A percentile compares a stretch with the other conserved stretches of the same genome.
Conservation (phyloP, 1,139 yeast genomes). For the Yamadazyma diddensiae region DNA sequence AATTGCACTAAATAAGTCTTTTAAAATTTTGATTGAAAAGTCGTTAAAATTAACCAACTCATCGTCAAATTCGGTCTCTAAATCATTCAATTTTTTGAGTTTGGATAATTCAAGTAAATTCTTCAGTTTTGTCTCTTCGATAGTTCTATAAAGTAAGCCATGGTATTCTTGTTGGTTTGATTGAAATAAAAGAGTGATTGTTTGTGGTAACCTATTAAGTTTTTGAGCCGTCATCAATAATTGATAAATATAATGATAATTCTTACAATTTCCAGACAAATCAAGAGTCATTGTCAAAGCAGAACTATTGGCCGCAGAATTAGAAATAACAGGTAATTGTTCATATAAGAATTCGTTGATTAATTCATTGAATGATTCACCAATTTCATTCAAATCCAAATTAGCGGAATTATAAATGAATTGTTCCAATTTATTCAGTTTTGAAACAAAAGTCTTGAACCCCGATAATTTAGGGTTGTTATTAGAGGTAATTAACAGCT, state of each 20-base stretch:
- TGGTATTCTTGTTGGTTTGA: conserved; percentile 42
- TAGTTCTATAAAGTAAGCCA: conserved; percentile 55
- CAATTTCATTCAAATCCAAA: conserved; percentile 53
- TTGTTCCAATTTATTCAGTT: conserved; percentile 52
- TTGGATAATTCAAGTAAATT: conserved; percentile 30
- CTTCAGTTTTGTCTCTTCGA: conserved; percentile 61
- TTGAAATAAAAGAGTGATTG: conserved; percentile 53
- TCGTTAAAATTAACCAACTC: conserved; percentile 36
- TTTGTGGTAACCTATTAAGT: conserved; percentile 61
- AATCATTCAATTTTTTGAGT: conserved; percentile 25
- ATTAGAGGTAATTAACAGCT: conserved; percentile 22
- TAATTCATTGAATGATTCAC: conserved; percentile 46
- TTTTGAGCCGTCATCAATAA: conserved; percentile 58
- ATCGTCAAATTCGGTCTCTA: conserved; percentile 24
- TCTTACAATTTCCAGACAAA: conserved; percentile 12
- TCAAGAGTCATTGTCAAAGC: conserved; percentile 12
- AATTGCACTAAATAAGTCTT: conserved; percentile 67
- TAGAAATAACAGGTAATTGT: conserved; percentile 29
- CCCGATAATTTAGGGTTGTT: conserved; percentile 34
- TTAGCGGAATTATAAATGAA: conserved; percentile 56
- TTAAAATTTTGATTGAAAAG: conserved; percentile 54
- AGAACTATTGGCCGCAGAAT: conserved; percentile 3
- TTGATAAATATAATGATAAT: conserved; percentile 47
- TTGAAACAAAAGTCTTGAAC: conserved; percentile 31
- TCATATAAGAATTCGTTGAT: conserved; percentile 30